Percentiles rank a stretch among this genome's conserved stretches.
Conservation (phyloP, 352 stramenopile genomes). For the Globisporangium acanthophoron region DNA sequence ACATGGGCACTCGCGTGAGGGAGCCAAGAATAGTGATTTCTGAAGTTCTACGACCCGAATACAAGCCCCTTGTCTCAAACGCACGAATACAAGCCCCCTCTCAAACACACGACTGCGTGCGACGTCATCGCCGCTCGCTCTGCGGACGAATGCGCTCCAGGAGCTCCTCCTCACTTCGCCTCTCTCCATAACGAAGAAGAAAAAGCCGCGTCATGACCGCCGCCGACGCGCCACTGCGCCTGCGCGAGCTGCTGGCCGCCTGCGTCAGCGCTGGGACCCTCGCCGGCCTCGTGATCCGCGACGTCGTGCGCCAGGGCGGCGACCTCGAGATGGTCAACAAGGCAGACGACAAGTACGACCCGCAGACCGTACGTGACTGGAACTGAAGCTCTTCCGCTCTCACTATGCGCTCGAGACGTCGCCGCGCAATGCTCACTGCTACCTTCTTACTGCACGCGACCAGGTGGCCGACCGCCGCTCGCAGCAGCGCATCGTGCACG, state of each 20-base stretch:
- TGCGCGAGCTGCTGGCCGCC: conserved; percentile 46
- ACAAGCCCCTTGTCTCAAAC: too few species aligned
- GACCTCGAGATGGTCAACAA: conserved; percentile 75
- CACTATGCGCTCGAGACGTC: not conserved
- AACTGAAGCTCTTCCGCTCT: not conserved
- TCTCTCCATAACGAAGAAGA: not conserved
- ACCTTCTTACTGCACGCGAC: not conserved
- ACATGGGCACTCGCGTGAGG: too few species aligned
- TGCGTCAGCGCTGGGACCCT: conserved; percentile 46
- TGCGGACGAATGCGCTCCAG: too few species aligned
- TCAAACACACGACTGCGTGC: not conserved
- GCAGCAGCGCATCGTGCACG: conserved; percentile 65
- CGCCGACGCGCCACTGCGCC: conserved; percentile 7
- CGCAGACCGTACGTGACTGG: conserved; percentile 37
- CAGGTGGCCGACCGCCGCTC: conserved; percentile 61
- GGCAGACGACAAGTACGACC: conserved; percentile 63
- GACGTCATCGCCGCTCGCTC: not conserved
- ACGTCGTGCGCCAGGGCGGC: conserved; percentile 45
- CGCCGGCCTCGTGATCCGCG: conserved; percentile 61
- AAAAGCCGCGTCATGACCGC: conserved; percentile 5
- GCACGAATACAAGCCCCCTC: not conserved
- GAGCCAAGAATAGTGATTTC: too few species aligned
- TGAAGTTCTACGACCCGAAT: too few species aligned
- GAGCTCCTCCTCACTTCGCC: too few species aligned
- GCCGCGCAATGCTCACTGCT: not conserved